These are phyloP conservation scores for Boletus pseudo-olivaceus DNA, from an alignment of 768 basidiomycete genomes.

Conservation along the genomic window DNA sequence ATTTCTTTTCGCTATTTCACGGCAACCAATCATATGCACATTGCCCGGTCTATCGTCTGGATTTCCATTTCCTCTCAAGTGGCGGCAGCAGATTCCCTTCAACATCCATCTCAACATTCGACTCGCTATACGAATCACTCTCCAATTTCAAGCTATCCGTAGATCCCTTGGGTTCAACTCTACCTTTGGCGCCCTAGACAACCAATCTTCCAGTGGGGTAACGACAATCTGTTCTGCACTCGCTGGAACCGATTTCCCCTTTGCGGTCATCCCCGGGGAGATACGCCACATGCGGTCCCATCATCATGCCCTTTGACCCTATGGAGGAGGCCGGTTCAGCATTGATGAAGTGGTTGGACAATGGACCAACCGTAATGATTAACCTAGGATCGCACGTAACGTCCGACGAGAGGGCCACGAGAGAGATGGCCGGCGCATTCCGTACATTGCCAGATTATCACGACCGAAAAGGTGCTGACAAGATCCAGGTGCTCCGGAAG, in stretches of 20 bases:
- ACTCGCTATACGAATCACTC: neutral
- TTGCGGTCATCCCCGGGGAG: slow-evolving; percentile 4
- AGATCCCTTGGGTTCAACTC: slow-evolving; percentile 1
- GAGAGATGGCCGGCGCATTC: slow-evolving; percentile 5
- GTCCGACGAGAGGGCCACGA: neutral
- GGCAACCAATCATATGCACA: neutral
- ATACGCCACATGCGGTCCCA: slow-evolving; percentile 7
- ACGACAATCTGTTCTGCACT: slow-evolving; percentile 1
- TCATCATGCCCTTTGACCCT: slow-evolving; percentile 3
- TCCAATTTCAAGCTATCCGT: neutral
- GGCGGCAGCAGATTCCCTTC: slow-evolving; percentile 15
- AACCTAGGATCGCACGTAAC: slow-evolving; percentile 6
- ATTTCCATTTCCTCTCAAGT: slow-evolving; percentile 9
- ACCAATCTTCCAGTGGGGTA: neutral
- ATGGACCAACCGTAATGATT: slow-evolving; percentile 11
- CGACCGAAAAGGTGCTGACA: neutral
- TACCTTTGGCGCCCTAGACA: neutral
- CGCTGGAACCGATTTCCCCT: neutral
- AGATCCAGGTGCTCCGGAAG: slow-evolving; percentile 12
- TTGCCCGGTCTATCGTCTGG: slow-evolving; percentile 4
- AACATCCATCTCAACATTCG: slow-evolving; percentile 7
- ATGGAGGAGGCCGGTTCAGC: slow-evolving; percentile 5
- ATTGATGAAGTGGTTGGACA: slow-evolving; percentile 6
- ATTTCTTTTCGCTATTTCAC: neutral
- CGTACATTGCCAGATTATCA: slow-evolving; percentile 2